These are phyloP conservation scores for Debaryomyces prosopidis DNA, from an alignment of 805 yeast genomes.

Conservation along the genomic window DNA sequence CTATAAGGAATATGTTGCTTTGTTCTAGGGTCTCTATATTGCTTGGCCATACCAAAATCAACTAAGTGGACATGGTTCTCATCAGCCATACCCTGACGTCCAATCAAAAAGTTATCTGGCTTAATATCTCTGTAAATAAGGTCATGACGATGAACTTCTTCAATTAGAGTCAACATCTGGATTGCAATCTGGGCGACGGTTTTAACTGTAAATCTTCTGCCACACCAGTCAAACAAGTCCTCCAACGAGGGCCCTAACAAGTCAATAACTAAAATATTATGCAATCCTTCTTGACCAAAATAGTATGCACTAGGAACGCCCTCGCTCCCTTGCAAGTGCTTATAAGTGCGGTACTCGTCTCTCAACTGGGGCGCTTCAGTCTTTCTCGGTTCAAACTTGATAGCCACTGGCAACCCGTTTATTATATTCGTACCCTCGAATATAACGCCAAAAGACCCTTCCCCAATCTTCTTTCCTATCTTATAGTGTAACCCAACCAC, in stretches of 20 bases:
- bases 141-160: conserved; percentile 74
- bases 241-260: conserved; percentile 79
- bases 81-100: conserved; percentile 58
- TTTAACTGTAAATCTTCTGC: conserved; percentile 66
- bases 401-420: conserved; percentile 66
- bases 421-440: conserved; percentile 78
- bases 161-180: conserved; percentile 74
- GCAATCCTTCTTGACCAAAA: conserved; percentile 84
- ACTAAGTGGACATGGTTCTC: conserved; percentile 71
- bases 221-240: conserved; percentile 88
- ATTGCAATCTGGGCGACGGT: conserved; percentile 74
- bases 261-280: conserved; percentile 74
- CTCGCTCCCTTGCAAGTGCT: conserved; percentile 62
- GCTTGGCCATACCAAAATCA: conserved; percentile 88
- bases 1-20: conserved; percentile 82
- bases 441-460: conserved; percentile 83
- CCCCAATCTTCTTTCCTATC: conserved; percentile 82
- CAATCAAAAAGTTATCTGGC: conserved; percentile 80
- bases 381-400: conserved; percentile 77
- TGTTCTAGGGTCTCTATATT: conserved; percentile 76
- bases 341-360: conserved; percentile 79
- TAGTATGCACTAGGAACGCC: conserved; percentile 85
- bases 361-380: conserved; percentile 83
- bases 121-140: conserved; percentile 79
- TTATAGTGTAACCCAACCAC: conserved; percentile 72